Percentiles rank a stretch among this genome's conserved stretches.
These are phyloP conservation scores for Epichloe sylvatica DNA, from an alignment of 2,329 filamentous ascomycete genomes.

Conservation along the genomic window DNA sequence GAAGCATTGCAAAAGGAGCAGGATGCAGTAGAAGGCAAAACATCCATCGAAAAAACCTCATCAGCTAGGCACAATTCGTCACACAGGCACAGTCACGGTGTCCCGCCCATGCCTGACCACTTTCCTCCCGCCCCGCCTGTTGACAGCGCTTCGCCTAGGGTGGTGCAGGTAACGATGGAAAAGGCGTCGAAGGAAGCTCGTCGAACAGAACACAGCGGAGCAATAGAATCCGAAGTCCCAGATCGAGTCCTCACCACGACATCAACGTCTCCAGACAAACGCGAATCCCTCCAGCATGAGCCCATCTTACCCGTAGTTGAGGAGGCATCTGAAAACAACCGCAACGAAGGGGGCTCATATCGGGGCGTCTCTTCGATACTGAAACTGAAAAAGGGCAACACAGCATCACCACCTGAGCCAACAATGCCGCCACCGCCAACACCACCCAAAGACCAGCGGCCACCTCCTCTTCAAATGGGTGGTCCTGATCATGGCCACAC, in stretches of 20 bases:
- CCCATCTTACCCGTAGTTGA: constrained; percentile 67
- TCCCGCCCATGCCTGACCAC: constrained; percentile 33
- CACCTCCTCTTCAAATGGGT: constrained; percentile 14
- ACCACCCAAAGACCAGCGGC: constrained; percentile 17
- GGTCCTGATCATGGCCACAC: constrained; percentile 35
- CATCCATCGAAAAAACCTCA: constrained; percentile 16
- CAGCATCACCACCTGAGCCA: constrained; percentile 24
- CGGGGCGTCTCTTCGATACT: constrained; percentile 25
- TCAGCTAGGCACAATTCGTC: constrained; percentile 25
- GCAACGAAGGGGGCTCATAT: constrained; percentile 24
- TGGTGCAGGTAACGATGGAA: constrained; percentile 27
- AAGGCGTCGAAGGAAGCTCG: constrained; percentile 25
- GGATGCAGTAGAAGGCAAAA: constrained; percentile 34
- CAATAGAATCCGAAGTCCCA: constrained; percentile 38
- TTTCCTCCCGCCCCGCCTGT: constrained; percentile 27
- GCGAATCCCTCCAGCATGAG: constrained; percentile 44
- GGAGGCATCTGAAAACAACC: constrained; percentile 66
- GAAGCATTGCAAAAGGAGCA: constrained; percentile 46
- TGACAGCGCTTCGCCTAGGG: constrained; percentile 19
- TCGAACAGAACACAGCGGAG: constrained; percentile 19
- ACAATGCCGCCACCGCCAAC: constrained; percentile 27
- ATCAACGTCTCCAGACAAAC: constrained; percentile 24
- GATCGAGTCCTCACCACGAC: constrained; percentile 42
- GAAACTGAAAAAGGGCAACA: constrained; percentile 16
- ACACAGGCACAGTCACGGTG: constrained; percentile 17